These are phyloP conservation scores for Fibroporia radiculosa DNA, from an alignment of 768 basidiomycete genomes.

Conservation along the genomic window DNA sequence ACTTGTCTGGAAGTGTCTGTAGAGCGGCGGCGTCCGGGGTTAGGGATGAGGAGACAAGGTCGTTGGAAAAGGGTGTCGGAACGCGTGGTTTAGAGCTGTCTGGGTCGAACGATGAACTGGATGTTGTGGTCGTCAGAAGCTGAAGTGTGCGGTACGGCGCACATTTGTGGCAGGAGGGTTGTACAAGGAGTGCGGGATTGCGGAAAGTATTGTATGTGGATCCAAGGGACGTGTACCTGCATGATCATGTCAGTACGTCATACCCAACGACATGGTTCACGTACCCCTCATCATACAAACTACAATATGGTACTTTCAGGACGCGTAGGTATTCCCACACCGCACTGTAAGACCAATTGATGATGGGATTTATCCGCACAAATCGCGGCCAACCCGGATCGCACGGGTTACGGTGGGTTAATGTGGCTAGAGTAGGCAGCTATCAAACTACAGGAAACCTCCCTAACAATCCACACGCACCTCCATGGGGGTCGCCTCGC, in stretches of 20 bases:
- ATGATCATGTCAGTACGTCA: not conserved
- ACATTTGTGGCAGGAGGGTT: constrained; percentile 10
- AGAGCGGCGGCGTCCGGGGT: not conserved
- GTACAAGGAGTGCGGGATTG: constrained; percentile 67
- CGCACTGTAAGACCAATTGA: constrained; percentile 88
- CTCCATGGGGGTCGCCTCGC: constrained; percentile 87
- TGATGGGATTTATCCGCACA: constrained; percentile 89
- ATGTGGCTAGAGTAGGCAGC: constrained; percentile 40
- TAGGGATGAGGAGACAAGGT: not conserved
- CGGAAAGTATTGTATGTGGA: constrained; percentile 92
- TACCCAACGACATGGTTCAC: constrained; percentile 4
- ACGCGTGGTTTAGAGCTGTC: not conserved
- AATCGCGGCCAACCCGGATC: constrained; percentile 87
- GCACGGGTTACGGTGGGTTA: constrained; percentile 69
- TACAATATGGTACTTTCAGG: constrained; percentile 78
- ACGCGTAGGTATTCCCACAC: constrained; percentile 82
- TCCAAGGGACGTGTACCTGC: constrained; percentile 94
- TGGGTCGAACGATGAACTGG: not conserved
- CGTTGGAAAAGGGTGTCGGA: not conserved
- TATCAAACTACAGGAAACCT: not conserved
- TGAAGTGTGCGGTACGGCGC: constrained; percentile 15
- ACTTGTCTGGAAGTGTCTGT: constrained; percentile 4
- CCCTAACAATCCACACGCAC: constrained; percentile 37
- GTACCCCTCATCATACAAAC: constrained; percentile 86
- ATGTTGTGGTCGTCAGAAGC: constrained; percentile 1